phyloP scores from a whole-genome alignment of 2,329 filamentous ascomycete species.

The Trichoderma citrinoviride region DNA sequence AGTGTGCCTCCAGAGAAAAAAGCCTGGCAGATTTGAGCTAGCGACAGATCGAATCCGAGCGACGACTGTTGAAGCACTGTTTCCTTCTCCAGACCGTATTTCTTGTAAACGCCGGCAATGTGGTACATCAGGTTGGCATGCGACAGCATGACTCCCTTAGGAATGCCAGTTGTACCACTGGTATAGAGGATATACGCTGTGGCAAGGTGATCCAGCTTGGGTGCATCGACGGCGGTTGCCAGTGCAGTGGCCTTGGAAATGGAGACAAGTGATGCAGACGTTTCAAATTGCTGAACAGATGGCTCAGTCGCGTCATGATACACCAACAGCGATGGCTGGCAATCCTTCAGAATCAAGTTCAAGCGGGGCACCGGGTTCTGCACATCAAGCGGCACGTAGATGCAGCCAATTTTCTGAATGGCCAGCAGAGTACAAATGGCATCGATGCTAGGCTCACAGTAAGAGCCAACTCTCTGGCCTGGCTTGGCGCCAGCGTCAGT shows the following conservation, averaged over 20 bases:
- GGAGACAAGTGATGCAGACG: not conserved
- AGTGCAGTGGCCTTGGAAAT: not conserved
- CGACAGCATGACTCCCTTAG: slow-evolving; percentile 2
- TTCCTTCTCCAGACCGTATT: not conserved
- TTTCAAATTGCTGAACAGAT: not conserved
- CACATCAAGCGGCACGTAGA: slow-evolving; percentile 44
- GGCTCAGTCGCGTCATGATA: not conserved
- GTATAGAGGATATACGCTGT: not conserved
- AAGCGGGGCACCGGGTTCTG: not conserved
- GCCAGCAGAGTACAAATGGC: slow-evolving; percentile 41
- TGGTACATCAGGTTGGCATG: not conserved
- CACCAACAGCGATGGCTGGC: not conserved
- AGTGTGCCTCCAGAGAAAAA: slow-evolving; percentile 39
- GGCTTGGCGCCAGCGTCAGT: not conserved
- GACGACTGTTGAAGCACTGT: slow-evolving; percentile 41
- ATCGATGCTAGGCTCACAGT: slow-evolving; percentile 33
- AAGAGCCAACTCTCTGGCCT: not conserved
- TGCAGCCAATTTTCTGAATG: slow-evolving; percentile 38
- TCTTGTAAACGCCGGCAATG: not conserved
- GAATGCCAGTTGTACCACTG: not conserved
- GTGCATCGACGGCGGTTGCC: not conserved
- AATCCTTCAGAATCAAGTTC: not conserved
- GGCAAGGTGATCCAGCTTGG: not conserved
- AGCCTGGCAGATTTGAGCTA: slow-evolving; percentile 38
- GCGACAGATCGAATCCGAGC: slow-evolving; percentile 42